These are phyloP conservation scores for Fraxinus latifolia DNA, from an alignment of 305 asterid species.

Conservation along the genomic window DNA sequence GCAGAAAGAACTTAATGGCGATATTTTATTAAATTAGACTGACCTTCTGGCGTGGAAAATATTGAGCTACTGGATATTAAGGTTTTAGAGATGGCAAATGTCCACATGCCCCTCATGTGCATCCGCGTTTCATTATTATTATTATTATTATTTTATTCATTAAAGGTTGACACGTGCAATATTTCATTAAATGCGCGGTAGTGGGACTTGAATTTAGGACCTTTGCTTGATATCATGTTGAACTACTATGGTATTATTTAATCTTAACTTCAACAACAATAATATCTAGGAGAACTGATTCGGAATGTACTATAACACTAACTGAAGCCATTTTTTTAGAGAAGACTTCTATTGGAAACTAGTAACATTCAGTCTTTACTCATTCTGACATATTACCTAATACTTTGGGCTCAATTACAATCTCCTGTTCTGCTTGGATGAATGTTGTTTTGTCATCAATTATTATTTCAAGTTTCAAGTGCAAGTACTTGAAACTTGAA, in stretches of 20 bases:
- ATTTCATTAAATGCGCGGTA: not conserved
- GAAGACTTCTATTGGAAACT: not conserved
- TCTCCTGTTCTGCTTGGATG: not conserved
- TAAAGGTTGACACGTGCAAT: not conserved
- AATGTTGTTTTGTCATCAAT: not conserved
- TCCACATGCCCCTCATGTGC: not conserved
- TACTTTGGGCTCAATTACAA: not conserved
- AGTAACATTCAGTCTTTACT: not conserved
- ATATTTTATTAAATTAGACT: not conserved
- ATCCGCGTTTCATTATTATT: not conserved
- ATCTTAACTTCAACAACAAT: not conserved
- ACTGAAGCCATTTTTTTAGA: not conserved
- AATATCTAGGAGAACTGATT: not conserved
- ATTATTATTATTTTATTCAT: not conserved
- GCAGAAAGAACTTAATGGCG: not conserved
- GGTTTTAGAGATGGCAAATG: not conserved
- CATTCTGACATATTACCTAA: not conserved
- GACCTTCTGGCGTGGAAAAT: not conserved
- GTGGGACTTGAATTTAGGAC: not conserved
- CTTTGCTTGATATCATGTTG: not conserved
- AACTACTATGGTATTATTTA: not conserved
- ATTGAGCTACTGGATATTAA: not conserved
- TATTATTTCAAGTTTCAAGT: not conserved
- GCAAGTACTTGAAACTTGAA: slow-evolving; percentile 13
- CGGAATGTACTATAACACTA: not conserved